These are phyloP conservation scores for Cladosporium sphaerospermum DNA, from an alignment of 2,329 filamentous ascomycete genomes.

Conservation along the genomic window DNA sequence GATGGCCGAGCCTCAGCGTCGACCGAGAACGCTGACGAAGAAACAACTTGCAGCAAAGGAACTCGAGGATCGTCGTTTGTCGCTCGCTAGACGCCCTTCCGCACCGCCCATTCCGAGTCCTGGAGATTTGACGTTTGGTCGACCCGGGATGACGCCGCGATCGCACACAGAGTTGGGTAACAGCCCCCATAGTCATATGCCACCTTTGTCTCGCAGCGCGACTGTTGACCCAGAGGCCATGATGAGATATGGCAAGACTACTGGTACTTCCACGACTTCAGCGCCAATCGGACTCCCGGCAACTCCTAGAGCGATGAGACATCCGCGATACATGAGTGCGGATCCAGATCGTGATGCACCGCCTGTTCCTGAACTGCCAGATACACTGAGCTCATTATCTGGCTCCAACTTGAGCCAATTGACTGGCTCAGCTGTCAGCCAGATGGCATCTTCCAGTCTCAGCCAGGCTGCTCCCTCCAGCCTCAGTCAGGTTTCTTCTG, in stretches of 20 bases:
- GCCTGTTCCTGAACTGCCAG: constrained; percentile 52
- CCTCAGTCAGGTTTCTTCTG: constrained; percentile 22
- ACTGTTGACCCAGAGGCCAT: constrained; percentile 56
- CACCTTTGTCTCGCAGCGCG: constrained; percentile 50
- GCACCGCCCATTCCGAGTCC: constrained; percentile 77
- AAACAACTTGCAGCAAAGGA: constrained; percentile 60
- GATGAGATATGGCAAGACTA: constrained; percentile 31
- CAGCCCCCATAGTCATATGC: constrained; percentile 34
- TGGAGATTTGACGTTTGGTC: constrained; percentile 40
- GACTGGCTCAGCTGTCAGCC: constrained; percentile 15
- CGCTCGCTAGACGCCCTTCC: constrained; percentile 71
- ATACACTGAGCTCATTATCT: constrained; percentile 33
- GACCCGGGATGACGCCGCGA: constrained; percentile 33
- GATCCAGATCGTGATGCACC: constrained; percentile 49
- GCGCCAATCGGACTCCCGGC: constrained; percentile 72
- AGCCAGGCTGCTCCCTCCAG: constrained; percentile 24
- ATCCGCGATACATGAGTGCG: constrained; percentile 61
- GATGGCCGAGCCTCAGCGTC: neutral
- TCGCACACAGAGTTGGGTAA: constrained; percentile 39
- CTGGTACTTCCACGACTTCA: constrained; percentile 44
- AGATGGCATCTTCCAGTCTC: constrained; percentile 19
- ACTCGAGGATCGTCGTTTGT: constrained; percentile 80
- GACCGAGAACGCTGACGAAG: constrained; percentile 26
- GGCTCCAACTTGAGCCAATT: constrained; percentile 28
- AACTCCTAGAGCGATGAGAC: constrained; percentile 84